Percentiles rank a stretch among this genome's conserved stretches.
Evolutionary conservation across 257 asterid genomes (phyloP).

Genomic region (Solanum verrucosum): DNA sequence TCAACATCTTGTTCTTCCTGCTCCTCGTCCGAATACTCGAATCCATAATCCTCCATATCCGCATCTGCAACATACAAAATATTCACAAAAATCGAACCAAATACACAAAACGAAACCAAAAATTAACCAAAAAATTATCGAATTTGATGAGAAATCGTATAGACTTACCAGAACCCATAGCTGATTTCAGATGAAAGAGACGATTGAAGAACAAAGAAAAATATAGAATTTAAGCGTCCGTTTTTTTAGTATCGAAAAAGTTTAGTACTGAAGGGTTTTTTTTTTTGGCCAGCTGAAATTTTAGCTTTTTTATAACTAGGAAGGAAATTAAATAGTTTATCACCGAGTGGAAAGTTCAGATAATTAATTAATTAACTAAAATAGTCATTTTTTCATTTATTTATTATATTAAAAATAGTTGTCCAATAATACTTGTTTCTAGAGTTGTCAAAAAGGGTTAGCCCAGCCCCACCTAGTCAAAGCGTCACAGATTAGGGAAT

Average conservation of each 20-base stretch:
- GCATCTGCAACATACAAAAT: conserved; percentile 35
- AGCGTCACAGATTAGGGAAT: no score
- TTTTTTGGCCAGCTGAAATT: no score
- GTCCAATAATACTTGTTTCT: no score
- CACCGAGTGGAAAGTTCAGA: no score
- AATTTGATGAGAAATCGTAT: neutral
- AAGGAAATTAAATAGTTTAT: no score
- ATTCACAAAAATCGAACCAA: neutral
- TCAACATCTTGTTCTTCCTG: conserved; percentile 93
- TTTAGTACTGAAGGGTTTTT: no score
- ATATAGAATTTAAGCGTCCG: neutral
- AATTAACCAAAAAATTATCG: neutral
- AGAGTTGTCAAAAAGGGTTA: no score
- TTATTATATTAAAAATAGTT: no score
- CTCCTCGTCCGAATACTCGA: conserved; percentile 94
- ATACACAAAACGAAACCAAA: neutral
- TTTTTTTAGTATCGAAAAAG: neutral
- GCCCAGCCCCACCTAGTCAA: no score
- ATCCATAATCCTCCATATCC: conserved; percentile 97
- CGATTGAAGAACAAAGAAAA: neutral
- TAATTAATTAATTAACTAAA: no score
- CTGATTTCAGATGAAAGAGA: neutral
- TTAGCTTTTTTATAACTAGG: no score
- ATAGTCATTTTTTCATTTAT: no score
- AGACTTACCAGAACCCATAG: neutral